A percentile compares a stretch with the other conserved stretches of the same genome.
Evolutionary conservation across 805 yeast species (phyloP).

Genomic region (Kuraishia piskuri): DNA sequence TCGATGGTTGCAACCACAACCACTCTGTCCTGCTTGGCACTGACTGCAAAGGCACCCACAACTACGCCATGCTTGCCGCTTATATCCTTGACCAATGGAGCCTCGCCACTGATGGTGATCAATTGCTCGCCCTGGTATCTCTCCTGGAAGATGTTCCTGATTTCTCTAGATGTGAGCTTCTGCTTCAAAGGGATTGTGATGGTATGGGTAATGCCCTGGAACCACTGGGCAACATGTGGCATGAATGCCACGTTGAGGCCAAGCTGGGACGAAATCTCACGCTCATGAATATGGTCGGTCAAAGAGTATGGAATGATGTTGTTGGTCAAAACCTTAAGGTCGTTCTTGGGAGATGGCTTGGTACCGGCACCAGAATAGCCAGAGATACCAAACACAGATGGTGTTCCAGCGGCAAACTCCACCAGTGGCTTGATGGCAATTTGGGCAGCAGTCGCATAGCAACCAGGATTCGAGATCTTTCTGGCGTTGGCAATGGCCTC

Average conservation of each 20-base stretch:
- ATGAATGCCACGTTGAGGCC: slow-evolving; percentile 79
- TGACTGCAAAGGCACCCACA: slow-evolving; percentile 93
- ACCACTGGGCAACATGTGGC: slow-evolving; percentile 99
- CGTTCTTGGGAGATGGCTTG: slow-evolving; percentile 95
- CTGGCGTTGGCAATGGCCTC: slow-evolving; percentile 55
- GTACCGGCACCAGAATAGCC: slow-evolving; percentile 99
- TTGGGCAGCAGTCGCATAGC: slow-evolving; percentile 99
- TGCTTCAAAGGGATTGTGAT: slow-evolving; percentile 79
- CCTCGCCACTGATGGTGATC: slow-evolving; percentile 80
- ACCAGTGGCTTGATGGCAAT: slow-evolving; percentile 80
- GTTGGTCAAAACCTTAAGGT: slow-evolving; percentile 60
- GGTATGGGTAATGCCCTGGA: slow-evolving; percentile 95
- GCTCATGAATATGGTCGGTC: slow-evolving; percentile 96
- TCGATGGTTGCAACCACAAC: slow-evolving; percentile 95
- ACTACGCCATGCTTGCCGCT: slow-evolving; percentile 92
- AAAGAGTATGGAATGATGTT: slow-evolving; percentile 92
- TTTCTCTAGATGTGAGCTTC: slow-evolving; percentile 68
- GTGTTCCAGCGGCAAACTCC: slow-evolving; percentile 60
- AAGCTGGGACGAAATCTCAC: slow-evolving; percentile 77
- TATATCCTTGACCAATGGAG: slow-evolving; percentile 87
- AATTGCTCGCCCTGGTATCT: slow-evolving; percentile 82
- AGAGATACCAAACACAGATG: slow-evolving; percentile 89
- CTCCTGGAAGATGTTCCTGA: slow-evolving; percentile 79
- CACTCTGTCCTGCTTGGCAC: slow-evolving; percentile 79
- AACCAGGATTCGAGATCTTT: slow-evolving; percentile 94